These are phyloP conservation scores for Chlorella ohadii DNA, from an alignment of 139 green algal species.

Conservation along the genomic window DNA sequence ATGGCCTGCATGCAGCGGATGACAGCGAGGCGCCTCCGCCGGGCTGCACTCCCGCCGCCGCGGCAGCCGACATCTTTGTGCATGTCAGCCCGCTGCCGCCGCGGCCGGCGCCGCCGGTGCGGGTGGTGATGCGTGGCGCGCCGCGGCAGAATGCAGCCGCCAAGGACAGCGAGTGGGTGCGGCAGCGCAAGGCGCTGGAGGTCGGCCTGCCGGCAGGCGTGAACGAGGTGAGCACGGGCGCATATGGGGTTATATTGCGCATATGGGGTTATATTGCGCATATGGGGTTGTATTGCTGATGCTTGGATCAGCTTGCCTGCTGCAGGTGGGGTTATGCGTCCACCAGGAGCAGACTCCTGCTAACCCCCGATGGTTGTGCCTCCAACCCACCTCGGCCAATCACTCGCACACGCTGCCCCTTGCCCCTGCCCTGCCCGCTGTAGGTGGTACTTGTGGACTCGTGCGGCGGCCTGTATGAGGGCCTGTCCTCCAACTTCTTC, in stretches of 20 bases:
- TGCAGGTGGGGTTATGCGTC: too few species aligned
- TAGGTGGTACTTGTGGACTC: conserved; percentile 40
- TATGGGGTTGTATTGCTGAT: too few species aligned
- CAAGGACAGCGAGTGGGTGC: conserved; percentile 78
- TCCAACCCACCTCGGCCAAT: too few species aligned
- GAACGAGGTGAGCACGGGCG: conserved; percentile 47
- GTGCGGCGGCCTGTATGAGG: conserved; percentile 54
- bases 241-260: too few species aligned
- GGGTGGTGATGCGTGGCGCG: conserved; percentile 45
- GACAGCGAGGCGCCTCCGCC: neutral
- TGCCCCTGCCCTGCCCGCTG: neutral
- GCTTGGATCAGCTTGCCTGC: too few species aligned
- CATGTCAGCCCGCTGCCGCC: conserved; percentile 56
- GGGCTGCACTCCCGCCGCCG: neutral
- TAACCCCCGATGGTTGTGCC: too few species aligned
- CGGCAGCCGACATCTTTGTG: conserved; percentile 31
- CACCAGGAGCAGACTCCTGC: too few species aligned
- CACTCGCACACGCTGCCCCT: too few species aligned
- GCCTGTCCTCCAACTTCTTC: conserved; percentile 70
- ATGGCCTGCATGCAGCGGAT: too few species aligned
- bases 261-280: too few species aligned
- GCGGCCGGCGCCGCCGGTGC: conserved; percentile 53
- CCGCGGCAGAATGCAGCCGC: conserved; percentile 63
- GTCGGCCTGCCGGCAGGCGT: conserved; percentile 32
- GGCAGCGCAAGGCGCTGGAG: conserved; percentile 56